These are phyloP conservation scores for Amanita polypyramis DNA, from an alignment of 768 basidiomycete genomes.

Conservation along the genomic window DNA sequence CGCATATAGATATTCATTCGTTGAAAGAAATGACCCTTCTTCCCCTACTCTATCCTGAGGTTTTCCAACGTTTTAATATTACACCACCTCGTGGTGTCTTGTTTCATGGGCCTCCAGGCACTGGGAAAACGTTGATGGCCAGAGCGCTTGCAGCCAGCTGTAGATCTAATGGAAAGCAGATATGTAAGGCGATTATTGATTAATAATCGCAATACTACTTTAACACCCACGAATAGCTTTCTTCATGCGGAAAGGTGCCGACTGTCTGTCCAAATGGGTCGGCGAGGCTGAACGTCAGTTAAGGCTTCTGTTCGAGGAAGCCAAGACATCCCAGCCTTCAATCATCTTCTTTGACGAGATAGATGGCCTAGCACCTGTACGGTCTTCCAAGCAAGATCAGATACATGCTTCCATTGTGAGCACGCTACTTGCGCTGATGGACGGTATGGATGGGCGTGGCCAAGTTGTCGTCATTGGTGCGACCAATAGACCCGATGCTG, in stretches of 20 bases:
- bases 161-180: constrained; percentile 74
- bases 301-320: constrained; percentile 92
- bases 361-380: constrained; percentile 94
- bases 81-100: constrained; percentile 95
- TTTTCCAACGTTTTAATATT: constrained; percentile 88
- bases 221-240: constrained; percentile 53
- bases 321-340: constrained; percentile 80
- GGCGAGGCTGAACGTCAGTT: constrained; percentile 97
- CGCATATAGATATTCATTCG: constrained; percentile 73
- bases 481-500: constrained; percentile 95
- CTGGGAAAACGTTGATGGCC: constrained; percentile 91
- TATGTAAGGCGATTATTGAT: constrained; percentile 45
- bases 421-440: constrained; percentile 94
- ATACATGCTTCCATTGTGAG: constrained; percentile 98
- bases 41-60: constrained; percentile 90
- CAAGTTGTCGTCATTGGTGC: constrained; percentile 98
- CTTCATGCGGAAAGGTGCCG: constrained; percentile 99
- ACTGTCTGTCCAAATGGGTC: constrained; percentile 97
- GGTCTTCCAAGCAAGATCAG: constrained; percentile 98
- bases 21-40: constrained; percentile 98
- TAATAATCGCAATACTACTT: background rate
- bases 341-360: constrained; percentile 99
- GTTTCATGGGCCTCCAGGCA: constrained; percentile 98
- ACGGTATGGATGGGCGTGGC: constrained; percentile 97
- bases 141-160: constrained; percentile 91